A percentile compares a stretch with the other conserved stretches of the same genome.
Evolutionary conservation across 139 green algal species (phyloP).

Genomic region (Chlorella sp.): DNA sequence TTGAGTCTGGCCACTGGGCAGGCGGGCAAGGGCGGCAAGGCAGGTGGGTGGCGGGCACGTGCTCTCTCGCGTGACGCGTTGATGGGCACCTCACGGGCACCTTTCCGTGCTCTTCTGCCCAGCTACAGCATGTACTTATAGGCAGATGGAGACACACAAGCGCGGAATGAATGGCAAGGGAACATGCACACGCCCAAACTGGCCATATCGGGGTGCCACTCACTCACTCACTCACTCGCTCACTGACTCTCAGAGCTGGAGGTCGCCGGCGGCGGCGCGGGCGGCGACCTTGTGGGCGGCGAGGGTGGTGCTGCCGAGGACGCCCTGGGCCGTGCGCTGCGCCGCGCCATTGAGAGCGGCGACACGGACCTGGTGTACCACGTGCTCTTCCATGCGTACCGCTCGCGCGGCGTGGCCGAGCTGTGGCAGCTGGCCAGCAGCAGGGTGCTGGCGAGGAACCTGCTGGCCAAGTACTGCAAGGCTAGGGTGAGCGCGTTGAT

Average conservation of each 20-base stretch:
- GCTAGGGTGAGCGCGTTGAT: constrained; percentile 38
- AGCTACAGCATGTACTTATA: too few relatives aligned
- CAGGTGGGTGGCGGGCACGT: background rate
- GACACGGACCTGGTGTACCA: constrained; percentile 83
- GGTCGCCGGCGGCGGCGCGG: too few relatives aligned
- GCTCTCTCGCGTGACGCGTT: too few relatives aligned
- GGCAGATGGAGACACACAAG: too few relatives aligned
- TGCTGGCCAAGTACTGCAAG: constrained; percentile 64
- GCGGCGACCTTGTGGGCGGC: too few relatives aligned
- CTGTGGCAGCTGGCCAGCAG: constrained; percentile 46
- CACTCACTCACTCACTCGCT: too few relatives aligned
- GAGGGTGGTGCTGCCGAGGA: constrained; percentile 17
- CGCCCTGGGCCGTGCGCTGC: constrained; percentile 42
- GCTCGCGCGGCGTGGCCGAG: constrained; percentile 16
- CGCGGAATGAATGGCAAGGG: too few relatives aligned
- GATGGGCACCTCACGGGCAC: too few relatives aligned
- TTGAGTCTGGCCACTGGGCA: constrained; percentile 26
- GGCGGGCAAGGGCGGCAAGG: background rate
- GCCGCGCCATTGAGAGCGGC: constrained; percentile 63
- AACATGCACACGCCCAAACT: too few relatives aligned
- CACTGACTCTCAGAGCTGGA: too few relatives aligned
- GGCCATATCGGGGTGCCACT: too few relatives aligned
- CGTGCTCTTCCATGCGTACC: constrained; percentile 53
- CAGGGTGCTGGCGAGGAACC: constrained; percentile 28
- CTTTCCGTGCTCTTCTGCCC: too few relatives aligned